Percentiles rank a stretch among this genome's conserved stretches.
phyloP scores from a whole-genome alignment of 176 grass and related monocot species.

The Phoenix dactylifera region DNA sequence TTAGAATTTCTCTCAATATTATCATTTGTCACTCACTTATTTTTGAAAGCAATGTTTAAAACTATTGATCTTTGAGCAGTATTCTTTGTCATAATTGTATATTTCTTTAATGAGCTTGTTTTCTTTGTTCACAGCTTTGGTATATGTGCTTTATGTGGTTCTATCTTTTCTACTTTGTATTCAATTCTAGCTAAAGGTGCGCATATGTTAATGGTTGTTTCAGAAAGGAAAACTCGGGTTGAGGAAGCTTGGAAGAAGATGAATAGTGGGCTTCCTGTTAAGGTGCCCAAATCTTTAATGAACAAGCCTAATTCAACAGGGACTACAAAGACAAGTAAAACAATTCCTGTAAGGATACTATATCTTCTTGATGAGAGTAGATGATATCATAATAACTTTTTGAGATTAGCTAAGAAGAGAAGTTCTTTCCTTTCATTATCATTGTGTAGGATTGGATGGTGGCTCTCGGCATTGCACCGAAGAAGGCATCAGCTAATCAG shows the following conservation, averaged over 20 bases:
- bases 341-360: constrained; percentile 51
- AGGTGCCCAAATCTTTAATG: constrained; percentile 48
- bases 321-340: constrained; percentile 49
- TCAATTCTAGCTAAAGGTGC: not conserved
- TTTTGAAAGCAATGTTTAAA: not conserved
- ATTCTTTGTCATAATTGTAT: not conserved
- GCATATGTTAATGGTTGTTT: constrained; percentile 1
- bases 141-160: not conserved
- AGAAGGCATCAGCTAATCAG: constrained; percentile 20
- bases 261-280: constrained; percentile 67
- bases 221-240: constrained; percentile 64
- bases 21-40: too few species aligned
- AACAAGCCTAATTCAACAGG: constrained; percentile 34
- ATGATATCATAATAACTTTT: too few species aligned
- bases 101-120: too few species aligned
- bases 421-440: not conserved
- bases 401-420: too few species aligned
- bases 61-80: not conserved
- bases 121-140: not conserved
- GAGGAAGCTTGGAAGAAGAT: constrained; percentile 97
- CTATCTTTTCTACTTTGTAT: not conserved
- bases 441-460: constrained; percentile 73
- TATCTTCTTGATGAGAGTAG: not conserved
- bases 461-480: constrained; percentile 55
- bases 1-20: too few species aligned